Evolutionary conservation across 371 early-diverging fungal species (phyloP).

Genomic region (Apophysomyces trapeziformis): DNA sequence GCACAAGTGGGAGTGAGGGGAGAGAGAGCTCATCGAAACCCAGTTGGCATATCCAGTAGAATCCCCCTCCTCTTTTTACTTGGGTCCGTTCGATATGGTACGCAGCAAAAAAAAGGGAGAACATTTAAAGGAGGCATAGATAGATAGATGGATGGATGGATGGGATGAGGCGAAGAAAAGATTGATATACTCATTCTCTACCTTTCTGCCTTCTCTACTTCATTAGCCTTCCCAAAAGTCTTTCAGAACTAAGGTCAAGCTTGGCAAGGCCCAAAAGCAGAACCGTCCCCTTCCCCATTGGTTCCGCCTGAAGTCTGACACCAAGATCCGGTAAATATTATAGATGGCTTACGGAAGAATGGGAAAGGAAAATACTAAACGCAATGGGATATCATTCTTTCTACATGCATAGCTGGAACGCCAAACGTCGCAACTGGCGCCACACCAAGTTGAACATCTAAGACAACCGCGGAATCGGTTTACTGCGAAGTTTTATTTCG

Average conservation of each 20-base stretch:
- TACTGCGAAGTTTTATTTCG: not conserved
- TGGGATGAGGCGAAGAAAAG: not conserved
- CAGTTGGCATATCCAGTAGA: not conserved
- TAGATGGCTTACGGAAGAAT: not conserved
- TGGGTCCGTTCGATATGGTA: not conserved
- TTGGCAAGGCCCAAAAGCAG: slow-evolving; percentile 98
- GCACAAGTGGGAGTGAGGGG: not conserved
- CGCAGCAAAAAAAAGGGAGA: not conserved
- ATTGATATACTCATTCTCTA: too few species aligned
- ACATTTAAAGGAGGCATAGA: not conserved
- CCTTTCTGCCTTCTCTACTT: not conserved
- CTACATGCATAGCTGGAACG: slow-evolving; percentile 75
- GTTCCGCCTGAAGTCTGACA: slow-evolving; percentile 96
- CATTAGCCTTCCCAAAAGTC: slow-evolving; percentile 92
- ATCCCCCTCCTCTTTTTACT: not conserved
- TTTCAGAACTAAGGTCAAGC: slow-evolving; percentile 95
- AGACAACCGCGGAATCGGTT: slow-evolving; percentile 18
- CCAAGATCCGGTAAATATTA: slow-evolving; percentile 82
- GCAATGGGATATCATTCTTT: too few species aligned
- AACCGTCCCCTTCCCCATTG: slow-evolving; percentile 98
- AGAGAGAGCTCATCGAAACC: not conserved
- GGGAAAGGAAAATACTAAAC: not conserved
- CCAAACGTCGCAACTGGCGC: slow-evolving; percentile 98
- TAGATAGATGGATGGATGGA: not conserved
- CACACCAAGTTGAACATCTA: slow-evolving; percentile 94